phyloP scores from a whole-genome alignment of 768 basidiomycete species.

The Neoboletus subvelutipes region DNA sequence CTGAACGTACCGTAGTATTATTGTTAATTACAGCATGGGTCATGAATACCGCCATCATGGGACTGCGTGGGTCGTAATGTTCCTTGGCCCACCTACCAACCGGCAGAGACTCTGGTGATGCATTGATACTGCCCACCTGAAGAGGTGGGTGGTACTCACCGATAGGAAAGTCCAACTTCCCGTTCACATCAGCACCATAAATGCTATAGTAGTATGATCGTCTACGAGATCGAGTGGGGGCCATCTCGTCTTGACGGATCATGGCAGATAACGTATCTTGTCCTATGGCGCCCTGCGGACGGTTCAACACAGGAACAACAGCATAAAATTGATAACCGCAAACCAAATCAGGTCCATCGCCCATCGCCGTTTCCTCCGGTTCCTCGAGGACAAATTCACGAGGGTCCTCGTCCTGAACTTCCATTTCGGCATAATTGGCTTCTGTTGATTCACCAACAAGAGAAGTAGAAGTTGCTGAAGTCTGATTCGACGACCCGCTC shows the following conservation, averaged over 20 bases:
- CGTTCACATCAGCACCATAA: constrained; percentile 38
- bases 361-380: constrained; percentile 9
- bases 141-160: constrained; percentile 37
- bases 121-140: not conserved
- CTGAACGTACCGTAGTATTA: constrained; percentile 37
- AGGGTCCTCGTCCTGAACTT: constrained; percentile 16
- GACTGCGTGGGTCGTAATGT: constrained; percentile 54
- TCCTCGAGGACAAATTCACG: constrained; percentile 21
- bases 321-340: constrained; percentile 1
- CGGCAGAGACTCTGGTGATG: constrained; percentile 47
- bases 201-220: constrained; percentile 50
- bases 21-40: constrained; percentile 73
- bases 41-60: constrained; percentile 65
- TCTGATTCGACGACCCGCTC: constrained; percentile 13
- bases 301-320: constrained; percentile 7
- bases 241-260: constrained; percentile 72
- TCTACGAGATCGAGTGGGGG: constrained; percentile 56
- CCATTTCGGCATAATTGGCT: constrained; percentile 7
- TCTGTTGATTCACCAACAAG: constrained; percentile 12
- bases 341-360: constrained; percentile 29
- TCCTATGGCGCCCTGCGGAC: constrained; percentile 59
- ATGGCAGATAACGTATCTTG: constrained; percentile 72
- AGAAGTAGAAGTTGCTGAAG: constrained; percentile 1
- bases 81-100: constrained; percentile 62
- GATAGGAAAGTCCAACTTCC: constrained; percentile 56